phyloP scores from a whole-genome alignment of 345 rosid genomes.

The Eucalyptus curtisii region DNA sequence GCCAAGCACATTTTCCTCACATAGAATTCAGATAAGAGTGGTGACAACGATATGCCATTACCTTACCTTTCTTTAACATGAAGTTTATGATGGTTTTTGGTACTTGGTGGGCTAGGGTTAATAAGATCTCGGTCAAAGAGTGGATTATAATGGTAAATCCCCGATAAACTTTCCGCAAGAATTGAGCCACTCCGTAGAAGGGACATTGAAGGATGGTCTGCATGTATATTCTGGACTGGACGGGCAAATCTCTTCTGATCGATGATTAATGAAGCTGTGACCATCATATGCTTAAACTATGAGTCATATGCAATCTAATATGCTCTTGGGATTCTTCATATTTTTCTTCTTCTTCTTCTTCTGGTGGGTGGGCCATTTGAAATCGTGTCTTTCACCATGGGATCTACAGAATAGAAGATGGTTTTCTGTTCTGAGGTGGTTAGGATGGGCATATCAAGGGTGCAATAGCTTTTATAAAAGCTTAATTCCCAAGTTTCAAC shows the following conservation, averaged over 20 bases:
- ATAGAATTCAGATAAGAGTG: neutral
- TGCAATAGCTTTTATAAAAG: neutral
- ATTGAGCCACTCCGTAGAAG: neutral
- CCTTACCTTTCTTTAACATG: neutral
- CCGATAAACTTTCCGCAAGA: neutral
- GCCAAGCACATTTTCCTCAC: neutral
- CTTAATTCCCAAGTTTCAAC: neutral
- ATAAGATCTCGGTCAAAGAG: neutral
- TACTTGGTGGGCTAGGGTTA: neutral
- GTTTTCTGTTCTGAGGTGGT: neutral
- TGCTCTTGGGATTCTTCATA: neutral
- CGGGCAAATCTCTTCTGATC: neutral
- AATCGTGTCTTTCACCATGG: neutral
- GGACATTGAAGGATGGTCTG: neutral
- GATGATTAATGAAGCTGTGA: neutral
- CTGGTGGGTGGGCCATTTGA: neutral
- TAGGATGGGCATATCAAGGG: neutral
- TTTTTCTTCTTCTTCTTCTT: neutral
- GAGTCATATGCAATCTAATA: neutral
- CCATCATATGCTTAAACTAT: neutral
- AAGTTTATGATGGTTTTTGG: neutral
- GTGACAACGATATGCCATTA: neutral
- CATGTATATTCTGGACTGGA: neutral
- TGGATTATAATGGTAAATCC: neutral
- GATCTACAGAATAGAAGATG: neutral